Evolutionary conservation across 1,284 basidiomycete species (phyloP), one percentile per base, ranked within the genome.

Genomic region (Ceratorhiza oryzae-sativae): DNA sequence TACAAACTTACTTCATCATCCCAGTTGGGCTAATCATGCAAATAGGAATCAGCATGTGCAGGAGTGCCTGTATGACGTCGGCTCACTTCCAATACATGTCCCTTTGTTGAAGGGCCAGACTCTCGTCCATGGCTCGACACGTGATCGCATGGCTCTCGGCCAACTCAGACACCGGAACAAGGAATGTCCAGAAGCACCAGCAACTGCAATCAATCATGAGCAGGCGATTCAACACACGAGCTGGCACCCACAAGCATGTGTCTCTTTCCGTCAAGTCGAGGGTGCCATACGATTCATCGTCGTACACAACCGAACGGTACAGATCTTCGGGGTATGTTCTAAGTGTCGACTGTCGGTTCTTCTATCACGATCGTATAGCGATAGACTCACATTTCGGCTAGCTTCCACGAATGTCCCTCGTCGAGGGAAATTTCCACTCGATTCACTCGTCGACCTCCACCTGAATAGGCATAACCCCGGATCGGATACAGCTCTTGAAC

Each of bases 141-240:
- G 82, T 80, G 23, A 90, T 81, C 2, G 81, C 81, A 1, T 79
- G 71, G 20, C 82, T 79, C 5, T 79, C 76, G 41, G 77, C 76
- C 27, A 90, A 78, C 13, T 77, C 75, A 9, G 75, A 59, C 13
- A 85, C 71, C 1, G 81, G 75, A 4, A 87, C 79, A 0, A 82
- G 77, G 72, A 85, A 81, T 0, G 79, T 79, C 87, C 87, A 90
- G 79, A 90, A 89, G 75, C 86, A 87, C 89, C 89, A 90, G 75
- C 86, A 87, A 76, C 83, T 85, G 55, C 2, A 53, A 18, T 25
- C 13, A 23, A 30, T 23, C 36, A 9, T 59, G 27, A 34, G 42
- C 27, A 41, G 36, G 41, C 36, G 36, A 15, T 15, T 39, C 25
- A 12, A 12, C 51, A 55, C 25, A 55, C 15, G 20, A 9, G 51